Conservation (phyloP, 2,329 filamentous ascomycete species). For the Verticillium klebahnii region DNA sequence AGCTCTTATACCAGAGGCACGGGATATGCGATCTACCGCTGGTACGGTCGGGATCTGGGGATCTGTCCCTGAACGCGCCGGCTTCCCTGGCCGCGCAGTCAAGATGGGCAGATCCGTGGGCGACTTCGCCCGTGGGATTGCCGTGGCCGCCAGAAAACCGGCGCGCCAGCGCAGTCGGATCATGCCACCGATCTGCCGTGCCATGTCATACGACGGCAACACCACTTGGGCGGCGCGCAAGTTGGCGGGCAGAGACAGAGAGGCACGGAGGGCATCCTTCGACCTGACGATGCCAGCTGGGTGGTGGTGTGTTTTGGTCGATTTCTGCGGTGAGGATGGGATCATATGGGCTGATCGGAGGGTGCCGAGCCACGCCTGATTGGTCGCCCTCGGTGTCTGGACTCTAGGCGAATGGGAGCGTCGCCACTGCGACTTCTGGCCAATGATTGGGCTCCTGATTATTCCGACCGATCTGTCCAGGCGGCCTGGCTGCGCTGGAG, state of each 20-base stretch:
- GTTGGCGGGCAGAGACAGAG: neutral
- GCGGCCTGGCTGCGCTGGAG: neutral
- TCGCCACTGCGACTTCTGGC: conserved; percentile 1
- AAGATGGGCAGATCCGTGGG: conserved; percentile 13
- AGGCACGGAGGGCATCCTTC: neutral
- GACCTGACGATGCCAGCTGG: conserved; percentile 1
- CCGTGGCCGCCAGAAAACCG: conserved; percentile 5
- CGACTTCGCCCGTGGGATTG: conserved; percentile 12
- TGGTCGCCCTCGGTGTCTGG: conserved; percentile 4
- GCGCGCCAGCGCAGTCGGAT: neutral
- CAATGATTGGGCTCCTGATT: conserved; percentile 1
- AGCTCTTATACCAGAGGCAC: conserved; percentile 12
- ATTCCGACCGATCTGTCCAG: neutral
- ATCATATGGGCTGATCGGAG: conserved; percentile 15
- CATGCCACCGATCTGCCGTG: neutral
- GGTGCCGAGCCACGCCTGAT: conserved; percentile 7
- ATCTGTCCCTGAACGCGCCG: conserved; percentile 1
- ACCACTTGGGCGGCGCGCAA: neutral
- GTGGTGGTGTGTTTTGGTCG: conserved; percentile 9
- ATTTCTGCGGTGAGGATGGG: conserved; percentile 11
- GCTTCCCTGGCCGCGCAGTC: conserved; percentile 1
- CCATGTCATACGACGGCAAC: neutral
- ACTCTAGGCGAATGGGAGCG: conserved; percentile 11
- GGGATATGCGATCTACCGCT: neutral
- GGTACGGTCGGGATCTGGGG: neutral